Evolutionary conservation across 805 yeast species (phyloP), one percentile per base, ranked within the genome.

Genomic region (Saturnispora quitensis): DNA sequence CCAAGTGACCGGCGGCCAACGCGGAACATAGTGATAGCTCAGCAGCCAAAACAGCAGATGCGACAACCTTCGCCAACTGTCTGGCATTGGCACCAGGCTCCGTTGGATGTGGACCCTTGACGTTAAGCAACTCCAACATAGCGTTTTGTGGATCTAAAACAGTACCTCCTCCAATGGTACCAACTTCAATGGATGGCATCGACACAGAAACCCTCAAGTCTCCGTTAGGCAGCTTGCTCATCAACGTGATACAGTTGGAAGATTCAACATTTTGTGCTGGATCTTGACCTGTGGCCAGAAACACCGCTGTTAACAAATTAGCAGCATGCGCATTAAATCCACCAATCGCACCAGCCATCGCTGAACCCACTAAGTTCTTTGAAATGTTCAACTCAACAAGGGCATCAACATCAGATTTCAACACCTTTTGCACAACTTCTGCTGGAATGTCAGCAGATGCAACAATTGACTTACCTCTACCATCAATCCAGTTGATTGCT

Each of bases 211-310:
- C 85, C 59, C 81, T 84, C 64, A 93, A 76, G 63, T 88, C 87
- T 13, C 97, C 99, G 40, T 77, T 74, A 43, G 68, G 62, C 47
- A 75, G 75, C 66, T 86, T 89, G 62, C 84, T 82, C 95, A 93
- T 90, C 59, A 93, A 75, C 1, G 99, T 93, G 54, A 93, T 91
- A 83, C 99, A 93, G 71, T 90, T 91, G 33, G 97, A 89, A 55
- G 95, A 84, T 73, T 91, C 99, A 50, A 93, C 97, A 64, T 93
- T 93, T 73, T 93, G 99, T 1, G 99, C 99, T n/a, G 99, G 99
- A 70, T 93, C 99, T 74, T 93, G 99, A 53, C 99, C 99, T 53
- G 96, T 80, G 4, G 99, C 99, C 57, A 93, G 72, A 67, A 72
- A 93, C 25, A 93, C 84, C 10, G 99, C 98, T 35, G 99, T 95